A percentile compares a stretch with the other conserved stretches of the same genome.
These are phyloP conservation scores for Acer yangbiense DNA, from an alignment of 345 rosid species.

Conservation along the genomic window DNA sequence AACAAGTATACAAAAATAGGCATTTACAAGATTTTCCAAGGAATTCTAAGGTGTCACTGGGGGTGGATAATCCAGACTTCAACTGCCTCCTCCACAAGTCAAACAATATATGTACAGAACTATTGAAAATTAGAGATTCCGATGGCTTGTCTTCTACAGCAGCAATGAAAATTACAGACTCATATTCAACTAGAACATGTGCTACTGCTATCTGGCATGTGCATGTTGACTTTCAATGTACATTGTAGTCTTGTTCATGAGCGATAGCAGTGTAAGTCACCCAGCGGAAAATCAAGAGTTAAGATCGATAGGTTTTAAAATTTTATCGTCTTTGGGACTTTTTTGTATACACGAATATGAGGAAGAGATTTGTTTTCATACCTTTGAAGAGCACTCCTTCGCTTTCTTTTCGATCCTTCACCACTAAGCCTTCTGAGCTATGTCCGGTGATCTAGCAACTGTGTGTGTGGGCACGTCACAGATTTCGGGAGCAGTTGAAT, in stretches of 20 bases:
- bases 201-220: conserved; percentile 25
- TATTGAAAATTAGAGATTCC: background rate
- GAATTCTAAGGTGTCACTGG: background rate
- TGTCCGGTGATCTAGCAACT: no score
- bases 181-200: conserved; percentile 5
- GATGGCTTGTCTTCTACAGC: conserved; percentile 5
- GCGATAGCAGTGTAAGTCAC: no score
- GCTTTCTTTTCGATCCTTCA: no score
- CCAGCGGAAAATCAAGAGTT: no score
- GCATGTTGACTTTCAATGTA: conserved; percentile 43
- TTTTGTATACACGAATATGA: no score
- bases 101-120: conserved; percentile 32
- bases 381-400: no score
- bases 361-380: no score
- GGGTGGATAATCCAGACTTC: background rate
- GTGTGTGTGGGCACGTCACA: no score
- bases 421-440: no score
- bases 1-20: background rate
- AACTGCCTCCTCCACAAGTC: background rate
- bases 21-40: conserved; percentile 10
- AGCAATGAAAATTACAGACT: background rate
- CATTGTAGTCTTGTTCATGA: conserved; percentile 49
- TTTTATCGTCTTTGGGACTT: no score
- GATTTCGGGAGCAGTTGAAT: no score
- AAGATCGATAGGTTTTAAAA: no score